Percentiles rank a stretch among this genome's conserved stretches.
phyloP scores from a whole-genome alignment of 805 yeast species.

The Saccharomycopsis sp. region DNA sequence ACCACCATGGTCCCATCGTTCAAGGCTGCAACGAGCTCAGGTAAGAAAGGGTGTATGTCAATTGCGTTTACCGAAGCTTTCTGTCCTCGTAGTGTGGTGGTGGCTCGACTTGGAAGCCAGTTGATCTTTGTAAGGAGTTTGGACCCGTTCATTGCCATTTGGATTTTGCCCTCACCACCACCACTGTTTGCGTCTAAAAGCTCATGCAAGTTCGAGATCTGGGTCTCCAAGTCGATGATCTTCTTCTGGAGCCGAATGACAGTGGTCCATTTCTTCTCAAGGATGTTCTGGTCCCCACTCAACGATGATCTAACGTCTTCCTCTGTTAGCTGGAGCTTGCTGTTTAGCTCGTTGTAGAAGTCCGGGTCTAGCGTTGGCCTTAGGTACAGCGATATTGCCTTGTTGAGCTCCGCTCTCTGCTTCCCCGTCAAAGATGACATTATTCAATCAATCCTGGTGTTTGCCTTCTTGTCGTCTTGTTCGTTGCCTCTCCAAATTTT shows the following conservation, averaged over 20 bases:
- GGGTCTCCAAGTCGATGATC: slow-evolving; percentile 61
- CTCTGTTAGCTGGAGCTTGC: slow-evolving; percentile 3
- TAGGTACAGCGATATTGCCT: slow-evolving; percentile 14
- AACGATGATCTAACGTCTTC: slow-evolving; percentile 1
- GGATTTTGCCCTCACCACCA: slow-evolving; percentile 16
- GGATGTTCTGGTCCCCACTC: slow-evolving; percentile 26
- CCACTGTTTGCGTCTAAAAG: slow-evolving; percentile 29
- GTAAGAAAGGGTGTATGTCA: slow-evolving; percentile 67
- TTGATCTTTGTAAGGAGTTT: slow-evolving; percentile 25
- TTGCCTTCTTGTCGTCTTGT: not conserved
- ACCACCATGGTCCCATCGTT: slow-evolving; percentile 63
- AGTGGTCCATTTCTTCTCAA: slow-evolving; percentile 82
- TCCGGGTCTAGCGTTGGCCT: slow-evolving; percentile 7
- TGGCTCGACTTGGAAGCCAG: slow-evolving; percentile 55
- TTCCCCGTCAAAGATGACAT: slow-evolving; percentile 16
- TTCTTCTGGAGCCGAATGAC: slow-evolving; percentile 71
- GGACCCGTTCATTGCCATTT: slow-evolving; percentile 13
- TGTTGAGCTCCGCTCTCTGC: slow-evolving; percentile 16
- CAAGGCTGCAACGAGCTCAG: slow-evolving; percentile 54
- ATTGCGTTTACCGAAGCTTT: slow-evolving; percentile 51
- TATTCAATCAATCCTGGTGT: not conserved
- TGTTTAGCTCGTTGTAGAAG: slow-evolving; percentile 2
- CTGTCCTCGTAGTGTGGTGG: slow-evolving; percentile 44
- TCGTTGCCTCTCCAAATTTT: too few species aligned
- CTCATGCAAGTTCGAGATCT: slow-evolving; percentile 40